Percentiles rank a stretch among this genome's conserved stretches.
These are phyloP conservation scores for Avena sativa DNA, from an alignment of 176 grass and related monocot species.

Conservation along the genomic window DNA sequence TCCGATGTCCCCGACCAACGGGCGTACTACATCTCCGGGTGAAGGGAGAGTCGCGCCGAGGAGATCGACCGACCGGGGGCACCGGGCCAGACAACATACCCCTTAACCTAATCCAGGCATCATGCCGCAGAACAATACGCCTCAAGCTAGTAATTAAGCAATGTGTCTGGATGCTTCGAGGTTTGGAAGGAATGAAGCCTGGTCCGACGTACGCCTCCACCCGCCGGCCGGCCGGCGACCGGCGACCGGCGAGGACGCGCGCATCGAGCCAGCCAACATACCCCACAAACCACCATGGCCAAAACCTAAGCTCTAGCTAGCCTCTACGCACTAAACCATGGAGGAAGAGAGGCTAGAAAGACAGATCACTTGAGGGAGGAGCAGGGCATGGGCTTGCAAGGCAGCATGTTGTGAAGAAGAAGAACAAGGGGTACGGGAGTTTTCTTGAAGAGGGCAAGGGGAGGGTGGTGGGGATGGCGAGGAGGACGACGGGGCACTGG, in stretches of 20 bases:
- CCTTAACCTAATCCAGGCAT: slow-evolving; percentile 66
- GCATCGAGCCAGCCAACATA: slow-evolving; percentile 98
- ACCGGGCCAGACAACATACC: slow-evolving; percentile 94
- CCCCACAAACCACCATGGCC: slow-evolving; percentile 75
- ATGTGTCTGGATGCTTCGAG: slow-evolving; percentile 19
- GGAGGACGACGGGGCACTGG: slow-evolving; percentile 52
- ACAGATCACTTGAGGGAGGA: not conserved
- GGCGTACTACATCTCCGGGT: not conserved
- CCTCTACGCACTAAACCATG: not conserved
- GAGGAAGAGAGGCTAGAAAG: not conserved
- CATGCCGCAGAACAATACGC: not conserved
- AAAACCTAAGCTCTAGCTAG: not conserved
- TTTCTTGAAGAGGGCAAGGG: slow-evolving; percentile 22
- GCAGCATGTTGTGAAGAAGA: slow-evolving; percentile 17
- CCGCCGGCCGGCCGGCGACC: not conserved
- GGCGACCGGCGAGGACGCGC: slow-evolving; percentile 20
- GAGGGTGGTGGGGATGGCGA: not conserved
- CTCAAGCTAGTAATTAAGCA: too few species aligned
- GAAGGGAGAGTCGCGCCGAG: not conserved
- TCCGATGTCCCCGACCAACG: slow-evolving; percentile 14
- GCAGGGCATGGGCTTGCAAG: slow-evolving; percentile 20
- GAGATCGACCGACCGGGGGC: slow-evolving; percentile 47
- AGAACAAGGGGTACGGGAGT: slow-evolving; percentile 19
- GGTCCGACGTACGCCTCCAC: slow-evolving; percentile 73
- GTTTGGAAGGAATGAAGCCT: slow-evolving; percentile 97